These are phyloP conservation scores for Bretschneidera sinensis DNA, from an alignment of 345 rosid species.

Conservation along the genomic window DNA sequence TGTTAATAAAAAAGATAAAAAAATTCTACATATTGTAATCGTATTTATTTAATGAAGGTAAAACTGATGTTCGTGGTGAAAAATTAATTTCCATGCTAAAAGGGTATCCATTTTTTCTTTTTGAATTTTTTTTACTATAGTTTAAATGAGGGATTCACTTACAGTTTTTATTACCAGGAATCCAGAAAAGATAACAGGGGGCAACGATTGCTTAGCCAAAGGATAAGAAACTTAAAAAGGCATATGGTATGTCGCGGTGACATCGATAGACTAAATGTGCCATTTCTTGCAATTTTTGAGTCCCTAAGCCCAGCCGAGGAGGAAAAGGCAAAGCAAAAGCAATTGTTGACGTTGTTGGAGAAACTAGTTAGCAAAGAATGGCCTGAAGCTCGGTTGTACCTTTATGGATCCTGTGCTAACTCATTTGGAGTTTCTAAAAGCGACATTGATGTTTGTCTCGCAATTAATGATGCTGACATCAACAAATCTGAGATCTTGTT, in stretches of 20 bases:
- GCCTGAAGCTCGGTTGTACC: slow-evolving; percentile 80
- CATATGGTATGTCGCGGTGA: slow-evolving; percentile 53
- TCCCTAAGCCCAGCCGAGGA: slow-evolving; percentile 77
- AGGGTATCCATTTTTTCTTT: no score
- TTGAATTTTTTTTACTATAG: no score
- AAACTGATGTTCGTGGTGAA: no score
- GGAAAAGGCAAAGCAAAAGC: slow-evolving; percentile 81
- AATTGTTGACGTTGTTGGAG: slow-evolving; percentile 55
- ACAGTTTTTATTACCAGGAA: slow-evolving; percentile 49
- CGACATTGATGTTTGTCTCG: slow-evolving; percentile 92
- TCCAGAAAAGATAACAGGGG: slow-evolving; percentile 79
- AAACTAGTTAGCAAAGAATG: slow-evolving; percentile 75
- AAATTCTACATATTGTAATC: background rate
- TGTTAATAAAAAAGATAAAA: no score
- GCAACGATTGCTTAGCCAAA: slow-evolving; percentile 53
- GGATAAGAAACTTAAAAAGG: slow-evolving; percentile 56
- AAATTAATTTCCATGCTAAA: no score
- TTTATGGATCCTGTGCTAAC: slow-evolving; percentile 95
- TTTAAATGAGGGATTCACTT: slow-evolving; percentile 11
- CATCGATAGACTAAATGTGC: slow-evolving; percentile 48
- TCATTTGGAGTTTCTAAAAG: slow-evolving; percentile 91
- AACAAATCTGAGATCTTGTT: slow-evolving; percentile 70
- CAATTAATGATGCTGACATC: slow-evolving; percentile 46
- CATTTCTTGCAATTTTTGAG: slow-evolving; percentile 61
- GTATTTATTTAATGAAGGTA: no score